phyloP scores from a whole-genome alignment of 306 rosid genomes.

The Cucurbita maxima region DNA sequence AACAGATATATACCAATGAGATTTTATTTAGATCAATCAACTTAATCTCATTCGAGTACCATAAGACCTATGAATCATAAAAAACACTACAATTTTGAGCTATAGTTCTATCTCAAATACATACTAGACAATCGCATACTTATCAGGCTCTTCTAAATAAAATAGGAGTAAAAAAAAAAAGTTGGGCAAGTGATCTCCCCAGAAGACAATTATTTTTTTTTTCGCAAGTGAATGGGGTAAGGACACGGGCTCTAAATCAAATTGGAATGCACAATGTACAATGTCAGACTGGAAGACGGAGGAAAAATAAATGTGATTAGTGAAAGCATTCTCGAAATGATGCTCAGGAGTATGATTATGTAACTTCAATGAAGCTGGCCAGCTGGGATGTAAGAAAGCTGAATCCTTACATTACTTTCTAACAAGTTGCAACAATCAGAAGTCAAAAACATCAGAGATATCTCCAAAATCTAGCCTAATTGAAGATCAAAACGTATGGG shows the following conservation, averaged over 20 bases:
- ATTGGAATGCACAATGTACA: background rate
- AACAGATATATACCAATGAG: background rate
- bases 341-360: background rate
- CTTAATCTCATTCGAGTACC: background rate
- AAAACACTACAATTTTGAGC: background rate
- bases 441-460: too few species aligned
- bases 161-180: background rate
- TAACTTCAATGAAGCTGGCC: background rate
- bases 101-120: background rate
- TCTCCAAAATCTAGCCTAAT: too few species aligned
- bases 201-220: background rate
- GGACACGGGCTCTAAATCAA: background rate
- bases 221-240: background rate
- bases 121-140: background rate
- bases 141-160: background rate
- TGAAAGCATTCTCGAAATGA: background rate
- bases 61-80: background rate
- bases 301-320: background rate
- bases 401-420: background rate
- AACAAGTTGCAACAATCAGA: too few species aligned
- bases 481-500: too few species aligned
- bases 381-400: background rate
- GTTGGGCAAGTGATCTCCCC: background rate
- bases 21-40: background rate
- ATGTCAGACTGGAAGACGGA: background rate